These are phyloP conservation scores for Diaporthe sp. DNA, from an alignment of 2,329 filamentous ascomycete genomes.

Conservation along the genomic window DNA sequence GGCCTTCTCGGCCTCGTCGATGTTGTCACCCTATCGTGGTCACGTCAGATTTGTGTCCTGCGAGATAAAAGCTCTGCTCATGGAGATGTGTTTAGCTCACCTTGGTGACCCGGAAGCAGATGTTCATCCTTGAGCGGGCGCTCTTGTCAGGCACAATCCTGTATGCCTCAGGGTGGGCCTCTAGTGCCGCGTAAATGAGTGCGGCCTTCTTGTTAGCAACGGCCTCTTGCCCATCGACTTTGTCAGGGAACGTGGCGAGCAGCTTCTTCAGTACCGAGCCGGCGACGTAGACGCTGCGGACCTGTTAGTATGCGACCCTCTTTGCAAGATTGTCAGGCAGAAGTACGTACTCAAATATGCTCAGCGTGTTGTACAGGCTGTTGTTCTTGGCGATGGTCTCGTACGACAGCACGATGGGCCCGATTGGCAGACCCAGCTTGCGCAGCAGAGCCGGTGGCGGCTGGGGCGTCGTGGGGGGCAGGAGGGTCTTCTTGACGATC, in stretches of 20 bases:
- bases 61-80: neutral
- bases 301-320: neutral
- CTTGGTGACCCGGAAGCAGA: slow-evolving; percentile 84
- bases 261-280: slow-evolving; percentile 89
- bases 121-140: slow-evolving; percentile 91
- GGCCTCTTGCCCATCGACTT: slow-evolving; percentile 82
- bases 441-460: slow-evolving; percentile 79
- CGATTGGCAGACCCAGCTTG: slow-evolving; percentile 80
- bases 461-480: slow-evolving; percentile 76
- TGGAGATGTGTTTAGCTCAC: slow-evolving; percentile 46
- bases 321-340: too few relatives aligned
- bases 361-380: slow-evolving; percentile 94
- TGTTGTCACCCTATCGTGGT: slow-evolving; percentile 60
- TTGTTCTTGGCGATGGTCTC: slow-evolving; percentile 92
- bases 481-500: slow-evolving; percentile 84
- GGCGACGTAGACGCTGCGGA: slow-evolving; percentile 81
- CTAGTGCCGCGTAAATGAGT: slow-evolving; percentile 82
- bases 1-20: slow-evolving; percentile 79
- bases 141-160: slow-evolving; percentile 80
- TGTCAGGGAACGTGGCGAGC: slow-evolving; percentile 73
- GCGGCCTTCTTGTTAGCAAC: slow-evolving; percentile 81
- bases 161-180: slow-evolving; percentile 81
- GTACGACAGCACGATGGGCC: slow-evolving; percentile 85
- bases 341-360: slow-evolving; percentile 81
- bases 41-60: slow-evolving; percentile 6